Evolutionary conservation across 345 rosid genomes (phyloP).

Genomic region (Lumnitzera littorea): DNA sequence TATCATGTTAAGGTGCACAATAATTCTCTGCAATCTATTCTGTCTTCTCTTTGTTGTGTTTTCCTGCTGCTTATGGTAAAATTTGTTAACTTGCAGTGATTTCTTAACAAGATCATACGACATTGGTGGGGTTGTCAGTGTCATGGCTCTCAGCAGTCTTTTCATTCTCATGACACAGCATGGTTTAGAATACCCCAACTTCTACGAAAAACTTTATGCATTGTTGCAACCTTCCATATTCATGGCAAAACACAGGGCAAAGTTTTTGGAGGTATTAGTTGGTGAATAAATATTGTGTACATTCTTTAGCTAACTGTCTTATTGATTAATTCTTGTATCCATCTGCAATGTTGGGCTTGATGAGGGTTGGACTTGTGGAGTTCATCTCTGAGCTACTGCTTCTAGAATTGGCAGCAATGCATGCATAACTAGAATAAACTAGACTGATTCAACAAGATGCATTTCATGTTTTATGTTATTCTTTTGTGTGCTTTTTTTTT

Average conservation of each 20-base stretch:
- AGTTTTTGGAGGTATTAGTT: conserved; percentile 70
- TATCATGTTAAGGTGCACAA: conserved; percentile 58
- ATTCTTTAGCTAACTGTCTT: too few species aligned
- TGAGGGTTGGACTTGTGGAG: too few species aligned
- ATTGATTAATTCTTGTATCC: too few species aligned
- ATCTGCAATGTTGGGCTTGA: too few species aligned
- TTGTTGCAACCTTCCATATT: conserved; percentile 77
- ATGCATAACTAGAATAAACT: too few species aligned
- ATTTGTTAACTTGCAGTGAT: conserved; percentile 50
- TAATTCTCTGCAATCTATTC: background rate
- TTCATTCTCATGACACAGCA: conserved; percentile 87
- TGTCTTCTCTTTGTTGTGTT: conserved; percentile 1
- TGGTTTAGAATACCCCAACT: conserved; percentile 85
- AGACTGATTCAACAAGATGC: too few species aligned
- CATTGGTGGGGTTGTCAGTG: conserved; percentile 93
- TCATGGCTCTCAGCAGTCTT: conserved; percentile 92
- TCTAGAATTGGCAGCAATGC: too few species aligned
- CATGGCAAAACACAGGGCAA: conserved; percentile 85
- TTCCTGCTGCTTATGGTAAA: background rate
- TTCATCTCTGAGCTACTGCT: too few species aligned
- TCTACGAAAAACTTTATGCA: conserved; percentile 75
- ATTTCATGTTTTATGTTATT: too few species aligned
- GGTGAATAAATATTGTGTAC: background rate
- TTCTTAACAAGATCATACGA: conserved; percentile 88
- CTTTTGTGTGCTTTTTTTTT: too few species aligned